A percentile compares a stretch with the other conserved stretches of the same genome.
These are phyloP conservation scores for Citrus trifoliata DNA, from an alignment of 345 rosid genomes.

Conservation along the genomic window DNA sequence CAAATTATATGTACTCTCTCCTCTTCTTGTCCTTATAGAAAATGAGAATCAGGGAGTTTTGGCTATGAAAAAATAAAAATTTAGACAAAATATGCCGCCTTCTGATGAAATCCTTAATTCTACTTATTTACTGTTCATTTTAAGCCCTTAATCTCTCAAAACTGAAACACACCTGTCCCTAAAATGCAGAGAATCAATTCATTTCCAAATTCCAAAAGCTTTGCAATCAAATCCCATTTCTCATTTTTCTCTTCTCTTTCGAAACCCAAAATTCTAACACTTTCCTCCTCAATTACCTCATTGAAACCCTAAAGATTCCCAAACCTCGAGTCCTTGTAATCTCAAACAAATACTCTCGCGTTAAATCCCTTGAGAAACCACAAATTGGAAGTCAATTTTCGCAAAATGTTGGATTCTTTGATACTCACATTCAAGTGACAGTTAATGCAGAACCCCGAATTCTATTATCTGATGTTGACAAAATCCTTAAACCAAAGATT, in stretches of 20 bases:
- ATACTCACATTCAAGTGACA: conserved; percentile 16
- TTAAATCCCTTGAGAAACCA: conserved; percentile 19
- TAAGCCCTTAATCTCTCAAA: neutral
- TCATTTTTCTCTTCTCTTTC: conserved; percentile 15
- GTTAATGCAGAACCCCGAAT: conserved; percentile 17
- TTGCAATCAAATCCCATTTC: neutral
- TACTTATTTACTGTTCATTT: neutral
- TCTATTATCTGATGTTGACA: conserved; percentile 19
- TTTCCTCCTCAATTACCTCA: conserved; percentile 1
- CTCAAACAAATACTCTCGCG: conserved; percentile 4
- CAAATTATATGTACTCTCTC: no score
- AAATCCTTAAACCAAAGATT: conserved; percentile 29
- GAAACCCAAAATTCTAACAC: neutral
- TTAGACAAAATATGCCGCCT: no score
- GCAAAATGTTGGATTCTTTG: conserved; percentile 19
- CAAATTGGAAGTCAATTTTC: conserved; percentile 7
- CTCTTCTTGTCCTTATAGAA: no score
- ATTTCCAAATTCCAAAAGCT: neutral
- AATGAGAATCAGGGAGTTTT: no score
- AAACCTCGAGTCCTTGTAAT: conserved; percentile 9
- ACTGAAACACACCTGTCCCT: neutral
- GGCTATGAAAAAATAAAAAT: no score
- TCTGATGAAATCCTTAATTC: no score
- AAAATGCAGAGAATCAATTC: conserved; percentile 8
- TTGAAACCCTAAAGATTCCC: conserved; percentile 5